Percentiles rank a stretch among this genome's conserved stretches.
phyloP scores from a whole-genome alignment of 2,329 filamentous ascomycete species.

The Magnaporthiopsis rhizophila region DNA sequence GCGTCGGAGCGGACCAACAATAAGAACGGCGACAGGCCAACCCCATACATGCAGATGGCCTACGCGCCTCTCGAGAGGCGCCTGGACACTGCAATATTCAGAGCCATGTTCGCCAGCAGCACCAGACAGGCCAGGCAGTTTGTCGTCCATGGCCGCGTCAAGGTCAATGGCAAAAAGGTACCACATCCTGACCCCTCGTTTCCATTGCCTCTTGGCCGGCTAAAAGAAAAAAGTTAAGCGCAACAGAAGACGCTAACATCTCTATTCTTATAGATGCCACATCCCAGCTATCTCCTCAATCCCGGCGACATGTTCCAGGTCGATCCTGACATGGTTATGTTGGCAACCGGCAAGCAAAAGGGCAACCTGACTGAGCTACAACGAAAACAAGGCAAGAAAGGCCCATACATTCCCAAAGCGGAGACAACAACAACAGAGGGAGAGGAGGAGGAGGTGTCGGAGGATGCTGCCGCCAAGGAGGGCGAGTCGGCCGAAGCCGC shows the following conservation, averaged over 20 bases:
- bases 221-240: not conserved
- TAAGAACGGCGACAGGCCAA: conserved; percentile 25
- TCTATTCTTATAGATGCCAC: conserved; percentile 33
- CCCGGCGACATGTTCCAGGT: conserved; percentile 98
- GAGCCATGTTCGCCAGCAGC: conserved; percentile 89
- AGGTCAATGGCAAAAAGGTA: conserved; percentile 94
- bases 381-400: conserved; percentile 12
- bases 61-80: conserved; percentile 87
- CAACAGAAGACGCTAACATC: conserved; percentile 4
- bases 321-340: conserved; percentile 79
- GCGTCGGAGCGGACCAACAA: conserved; percentile 9
- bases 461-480: conserved; percentile 18
- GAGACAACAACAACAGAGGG: conserved; percentile 12
- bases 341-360: conserved; percentile 73
- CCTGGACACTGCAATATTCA: conserved; percentile 89
- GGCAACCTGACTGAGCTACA: conserved; percentile 19
- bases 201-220: not conserved
- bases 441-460: conserved; percentile 20
- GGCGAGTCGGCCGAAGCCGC: conserved; percentile 11
- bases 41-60: conserved; percentile 93
- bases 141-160: conserved; percentile 85
- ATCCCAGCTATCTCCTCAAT: conserved; percentile 94
- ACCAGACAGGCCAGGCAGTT: conserved; percentile 89
- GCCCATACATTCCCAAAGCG: conserved; percentile 6
- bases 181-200: conserved; percentile 12